Evolutionary conservation across 805 yeast species (phyloP), one percentile per base, ranked within the genome.

Genomic region (Debaryomyces hansenii): DNA sequence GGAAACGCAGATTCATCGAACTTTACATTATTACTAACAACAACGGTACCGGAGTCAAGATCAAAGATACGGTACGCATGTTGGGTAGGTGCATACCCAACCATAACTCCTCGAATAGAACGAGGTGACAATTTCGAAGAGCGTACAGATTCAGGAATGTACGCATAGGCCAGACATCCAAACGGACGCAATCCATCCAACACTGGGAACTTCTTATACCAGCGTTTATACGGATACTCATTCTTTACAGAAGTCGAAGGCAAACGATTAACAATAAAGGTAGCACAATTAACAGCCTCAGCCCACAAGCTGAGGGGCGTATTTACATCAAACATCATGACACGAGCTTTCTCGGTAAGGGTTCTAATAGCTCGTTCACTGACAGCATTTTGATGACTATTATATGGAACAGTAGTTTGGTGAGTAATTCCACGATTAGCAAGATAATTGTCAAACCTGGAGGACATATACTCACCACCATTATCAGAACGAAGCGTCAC

Each of bases 401-500:
- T n/a, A n/a, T n/a, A n/a, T n/a, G n/a, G n/a, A n/a, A n/a, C n/a
- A n/a, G n/a, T n/a, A n/a, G n/a, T n/a, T n/a, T n/a, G n/a, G n/a
- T n/a, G n/a, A n/a, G n/a, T n/a, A n/a, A n/a, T n/a, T n/a, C n/a
- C n/a, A n/a, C n/a, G n/a, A n/a, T n/a, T n/a, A n/a, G n/a, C n/a
- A n/a, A n/a, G n/a, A n/a, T n/a, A n/a, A n/a, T n/a, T n/a, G n/a
- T n/a, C n/a, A n/a, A n/a, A n/a, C n/a, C n/a, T n/a, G n/a, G n/a
- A n/a, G n/a, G n/a, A n/a, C n/a, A n/a, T n/a, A n/a, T n/a, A n/a
- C n/a, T n/a, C n/a, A n/a, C n/a, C n/a, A n/a, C n/a, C n/a, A n/a
- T n/a, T n/a, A n/a, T 37, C 37, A 16, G 20, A 20, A 46, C 60
- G 15, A 24, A 46, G 44, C 53, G 58, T 7, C 54, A 60, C 33